Percentiles rank a stretch among this genome's conserved stretches.
Conservation (phyloP, 2,329 filamentous ascomycete genomes). For the Xylariales sp. region DNA sequence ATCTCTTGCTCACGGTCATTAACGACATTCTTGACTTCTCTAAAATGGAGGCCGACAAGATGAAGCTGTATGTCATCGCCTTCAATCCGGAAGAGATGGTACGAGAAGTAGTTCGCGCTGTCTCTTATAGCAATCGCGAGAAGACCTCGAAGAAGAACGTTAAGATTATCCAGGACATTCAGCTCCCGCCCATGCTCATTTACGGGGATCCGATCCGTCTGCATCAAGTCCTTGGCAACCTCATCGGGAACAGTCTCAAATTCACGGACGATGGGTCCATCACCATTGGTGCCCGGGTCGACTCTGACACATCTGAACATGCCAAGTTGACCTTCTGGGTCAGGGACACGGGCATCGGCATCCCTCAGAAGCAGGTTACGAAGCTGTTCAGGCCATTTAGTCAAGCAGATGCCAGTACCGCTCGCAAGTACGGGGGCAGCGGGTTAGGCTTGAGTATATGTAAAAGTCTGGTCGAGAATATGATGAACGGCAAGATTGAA, state of each 20-base stretch:
- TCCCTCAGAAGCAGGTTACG: conserved; percentile 73
- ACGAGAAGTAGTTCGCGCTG: conserved; percentile 60
- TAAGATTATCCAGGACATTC: conserved; percentile 65
- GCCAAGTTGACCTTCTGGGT: conserved; percentile 81
- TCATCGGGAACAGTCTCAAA: conserved; percentile 90
- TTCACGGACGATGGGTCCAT: conserved; percentile 86
- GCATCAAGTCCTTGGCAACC: conserved; percentile 70
- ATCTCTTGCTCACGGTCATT: conserved; percentile 85
- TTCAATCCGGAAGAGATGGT: conserved; percentile 66
- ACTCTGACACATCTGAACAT: conserved; percentile 63
- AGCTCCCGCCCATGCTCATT: conserved; percentile 67
- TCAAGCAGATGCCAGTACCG: conserved; percentile 86
- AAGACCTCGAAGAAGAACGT: conserved; percentile 60
- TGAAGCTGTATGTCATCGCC: conserved; percentile 71
- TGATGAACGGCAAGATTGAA: conserved; percentile 82
- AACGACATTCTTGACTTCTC: conserved; percentile 96
- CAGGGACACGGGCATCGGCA: conserved; percentile 85
- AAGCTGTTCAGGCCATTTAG: conserved; percentile 91
- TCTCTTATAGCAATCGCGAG: conserved; percentile 61
- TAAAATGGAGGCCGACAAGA: conserved; percentile 83
- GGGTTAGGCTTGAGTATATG: conserved; percentile 90
- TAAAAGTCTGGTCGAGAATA: conserved; percentile 88
- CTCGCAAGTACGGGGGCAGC: conserved; percentile 86
- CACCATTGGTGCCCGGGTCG: conserved; percentile 72
- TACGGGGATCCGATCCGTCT: conserved; percentile 63